Percentiles rank a stretch among this genome's conserved stretches.
Evolutionary conservation across 306 rosid species (phyloP).

Genomic region (Rosa lucieae): DNA sequence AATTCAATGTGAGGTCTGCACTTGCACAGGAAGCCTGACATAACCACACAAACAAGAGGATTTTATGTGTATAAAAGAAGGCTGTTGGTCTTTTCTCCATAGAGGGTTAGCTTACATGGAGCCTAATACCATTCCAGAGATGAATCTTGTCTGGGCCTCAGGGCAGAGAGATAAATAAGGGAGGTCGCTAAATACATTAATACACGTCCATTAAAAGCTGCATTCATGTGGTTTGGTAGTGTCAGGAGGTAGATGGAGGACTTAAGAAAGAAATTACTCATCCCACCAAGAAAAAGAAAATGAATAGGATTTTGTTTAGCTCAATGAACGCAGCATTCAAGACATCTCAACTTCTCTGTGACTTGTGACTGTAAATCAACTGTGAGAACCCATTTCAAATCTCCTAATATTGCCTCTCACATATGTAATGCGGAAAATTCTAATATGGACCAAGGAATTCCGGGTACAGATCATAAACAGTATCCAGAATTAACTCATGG

Average conservation of each 20-base stretch:
- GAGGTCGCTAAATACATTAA: not conserved
- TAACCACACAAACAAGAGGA: conserved; percentile 24
- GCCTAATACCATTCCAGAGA: conserved; percentile 2
- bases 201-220: conserved; percentile 37
- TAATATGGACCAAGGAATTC: too few relatives aligned
- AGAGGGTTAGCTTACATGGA: not conserved
- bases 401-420: not conserved
- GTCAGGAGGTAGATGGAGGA: conserved; percentile 52
- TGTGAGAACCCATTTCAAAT: not conserved
- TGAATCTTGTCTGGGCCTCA: not conserved
- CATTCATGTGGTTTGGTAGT: conserved; percentile 63
- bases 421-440: not conserved
- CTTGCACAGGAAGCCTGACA: conserved; percentile 34
- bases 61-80: not conserved
- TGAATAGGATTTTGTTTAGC: not conserved
- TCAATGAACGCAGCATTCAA: not conserved
- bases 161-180: conserved; percentile 10
- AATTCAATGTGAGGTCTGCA: conserved; percentile 58
- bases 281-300: not conserved
- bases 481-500: too few relatives aligned
- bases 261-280: not conserved
- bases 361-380: not conserved
- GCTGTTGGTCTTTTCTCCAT: conserved; percentile 48
- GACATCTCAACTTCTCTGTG: not conserved
- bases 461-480: too few relatives aligned